These are phyloP conservation scores for Porodaedalea pini DNA, from an alignment of 1,284 basidiomycete species.

Conservation along the genomic window DNA sequence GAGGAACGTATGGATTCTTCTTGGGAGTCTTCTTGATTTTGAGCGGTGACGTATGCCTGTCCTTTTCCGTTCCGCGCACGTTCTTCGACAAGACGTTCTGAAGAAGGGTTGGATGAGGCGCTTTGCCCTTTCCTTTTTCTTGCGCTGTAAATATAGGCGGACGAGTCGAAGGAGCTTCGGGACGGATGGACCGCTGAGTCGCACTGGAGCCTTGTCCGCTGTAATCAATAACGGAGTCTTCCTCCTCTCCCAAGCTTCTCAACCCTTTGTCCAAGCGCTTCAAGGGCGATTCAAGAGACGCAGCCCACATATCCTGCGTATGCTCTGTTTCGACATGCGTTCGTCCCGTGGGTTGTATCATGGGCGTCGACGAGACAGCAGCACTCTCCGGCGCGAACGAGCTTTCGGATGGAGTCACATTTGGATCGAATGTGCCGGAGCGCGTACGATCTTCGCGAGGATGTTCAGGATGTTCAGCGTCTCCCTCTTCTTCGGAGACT, in stretches of 20 bases:
- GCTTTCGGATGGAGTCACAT: constrained; percentile 33
- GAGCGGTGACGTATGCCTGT: constrained; percentile 37
- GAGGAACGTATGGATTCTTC: constrained; percentile 60
- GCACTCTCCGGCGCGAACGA: constrained; percentile 67
- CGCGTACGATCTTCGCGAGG: constrained; percentile 30
- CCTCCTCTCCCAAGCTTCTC: constrained; percentile 49
- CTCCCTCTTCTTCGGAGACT: constrained; percentile 32
- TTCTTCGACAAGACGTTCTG: constrained; percentile 51
- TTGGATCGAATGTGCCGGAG: constrained; percentile 28
- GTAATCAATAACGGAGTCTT: constrained; percentile 15
- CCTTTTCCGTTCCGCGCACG: constrained; percentile 30
- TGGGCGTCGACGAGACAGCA: constrained; percentile 73
- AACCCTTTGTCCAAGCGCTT: constrained; percentile 68
- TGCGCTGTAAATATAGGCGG: constrained; percentile 24
- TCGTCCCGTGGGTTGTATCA: constrained; percentile 42
- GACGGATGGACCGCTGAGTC: constrained; percentile 21
- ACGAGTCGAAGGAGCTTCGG: constrained; percentile 19
- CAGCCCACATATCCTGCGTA: constrained; percentile 51
- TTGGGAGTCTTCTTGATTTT: constrained; percentile 54
- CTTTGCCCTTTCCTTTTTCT: constrained; percentile 47
- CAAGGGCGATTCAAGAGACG: constrained; percentile 73
- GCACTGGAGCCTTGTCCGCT: constrained; percentile 23
- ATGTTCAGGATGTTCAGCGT: constrained; percentile 31
- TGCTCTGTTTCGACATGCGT: constrained; percentile 33
- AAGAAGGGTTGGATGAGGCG: constrained; percentile 38